Base-by-base conservation (phyloP, 2,329 filamentous ascomycete genomes). In the Xylaria sp. region DNA sequence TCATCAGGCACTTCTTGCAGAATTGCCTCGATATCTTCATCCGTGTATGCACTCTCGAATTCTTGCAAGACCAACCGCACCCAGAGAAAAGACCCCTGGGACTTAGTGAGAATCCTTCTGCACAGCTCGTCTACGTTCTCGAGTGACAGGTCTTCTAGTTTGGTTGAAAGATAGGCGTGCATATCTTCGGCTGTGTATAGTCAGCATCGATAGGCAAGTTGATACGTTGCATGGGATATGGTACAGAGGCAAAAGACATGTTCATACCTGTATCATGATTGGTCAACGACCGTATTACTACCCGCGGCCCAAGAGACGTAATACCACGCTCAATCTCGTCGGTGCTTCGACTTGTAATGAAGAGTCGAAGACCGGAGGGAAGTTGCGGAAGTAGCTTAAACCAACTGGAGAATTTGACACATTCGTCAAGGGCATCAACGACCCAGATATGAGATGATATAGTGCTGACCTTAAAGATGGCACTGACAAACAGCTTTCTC, bases 41-140 rank as follows among this genome's bases (percentile, higher is more conserved):
- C 67, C 0, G 74, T 77, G 67, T 73, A 79, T 2, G 70, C 68
- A 34, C 68, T 69, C 59, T 75, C 72, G 18, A 79, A 73, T 39
- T 77, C 75, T 61, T 78, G 70, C 9, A 78, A 53, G n/a, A 78
- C 74, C 5, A 79, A 72, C 2, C 74, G 70, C 1, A 72, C 67
- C 77, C 77, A 78, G 13, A 79, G 73, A 58, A 78, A 79, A 6
- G 74, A 78, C 12, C 77, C 77, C 1, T 66, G 70, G 0, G 77
- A 76, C 53, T 75, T 78, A 0, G 18, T 25, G n/a, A 78, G 60
- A 20, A 79, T 77, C 43, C 71, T 73, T 6, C 73, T 66, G 36
- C 72, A 73, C 69, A 78, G 71, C 10, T 55, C 46, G 15, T 74
- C 62, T 63, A 50, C 30, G 20, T 72, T 48, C 73, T 72, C 9